Conservation (phyloP, 306 rosid species). For the Herpetospermum pedunculosum region DNA sequence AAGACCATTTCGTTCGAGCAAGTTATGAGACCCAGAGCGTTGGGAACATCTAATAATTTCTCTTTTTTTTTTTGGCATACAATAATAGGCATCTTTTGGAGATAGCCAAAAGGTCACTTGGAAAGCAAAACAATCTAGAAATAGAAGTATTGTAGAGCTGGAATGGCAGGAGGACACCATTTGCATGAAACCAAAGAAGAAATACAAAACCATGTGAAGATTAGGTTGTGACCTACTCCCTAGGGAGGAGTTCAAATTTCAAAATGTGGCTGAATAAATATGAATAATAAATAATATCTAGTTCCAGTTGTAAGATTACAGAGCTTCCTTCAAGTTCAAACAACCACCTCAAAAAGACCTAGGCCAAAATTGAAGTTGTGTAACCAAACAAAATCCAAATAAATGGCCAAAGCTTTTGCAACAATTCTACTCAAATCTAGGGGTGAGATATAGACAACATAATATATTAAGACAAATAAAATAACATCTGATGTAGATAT, state of each 20-base stretch:
- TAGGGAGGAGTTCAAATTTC: too few relatives aligned
- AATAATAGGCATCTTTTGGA: background rate
- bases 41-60: background rate
- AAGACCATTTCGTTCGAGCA: background rate
- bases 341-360: slow-evolving; percentile 1
- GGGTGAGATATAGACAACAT: slow-evolving; percentile 1
- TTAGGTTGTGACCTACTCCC: background rate
- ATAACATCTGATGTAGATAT: background rate
- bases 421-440: slow-evolving; percentile 1
- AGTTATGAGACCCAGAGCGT: too few relatives aligned
- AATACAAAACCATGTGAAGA: background rate
- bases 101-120: background rate
- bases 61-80: background rate
- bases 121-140: background rate
- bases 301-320: background rate
- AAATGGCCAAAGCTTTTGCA: background rate
- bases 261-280: background rate
- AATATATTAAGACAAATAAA: slow-evolving; percentile 1
- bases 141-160: background rate
- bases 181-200: slow-evolving; percentile 5
- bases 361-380: background rate
- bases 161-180: background rate
- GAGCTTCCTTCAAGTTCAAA: background rate
- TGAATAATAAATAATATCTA: background rate
- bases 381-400: slow-evolving; percentile 6